phyloP scores from a whole-genome alignment of 495 filamentous ascomycete genomes.

The Jackrogersella multiformis region DNA sequence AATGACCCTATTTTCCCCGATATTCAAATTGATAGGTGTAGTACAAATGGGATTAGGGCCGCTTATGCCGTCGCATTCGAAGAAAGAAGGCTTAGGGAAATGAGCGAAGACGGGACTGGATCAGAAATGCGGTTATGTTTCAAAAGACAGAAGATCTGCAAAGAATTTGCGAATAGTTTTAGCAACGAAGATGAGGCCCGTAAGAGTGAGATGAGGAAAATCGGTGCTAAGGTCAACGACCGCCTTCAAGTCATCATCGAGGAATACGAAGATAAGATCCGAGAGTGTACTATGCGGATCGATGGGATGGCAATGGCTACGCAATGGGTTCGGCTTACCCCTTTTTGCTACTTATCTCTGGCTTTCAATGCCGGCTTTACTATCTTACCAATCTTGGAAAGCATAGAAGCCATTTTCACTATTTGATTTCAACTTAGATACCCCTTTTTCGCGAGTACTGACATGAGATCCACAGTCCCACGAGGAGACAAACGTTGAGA shows the following conservation, averaged over 20 bases:
- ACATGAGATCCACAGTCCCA: slow-evolving; percentile 22
- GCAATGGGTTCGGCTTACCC: slow-evolving; percentile 43
- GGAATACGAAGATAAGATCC: slow-evolving; percentile 50
- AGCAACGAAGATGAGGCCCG: background rate
- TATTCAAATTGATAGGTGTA: too few species aligned
- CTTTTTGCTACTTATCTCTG: background rate
- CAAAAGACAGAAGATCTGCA: too few species aligned
- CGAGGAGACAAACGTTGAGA: slow-evolving; percentile 41
- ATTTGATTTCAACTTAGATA: background rate
- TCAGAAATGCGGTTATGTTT: too few species aligned
- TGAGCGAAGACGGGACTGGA: too few species aligned
- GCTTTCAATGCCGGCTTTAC: too few species aligned
- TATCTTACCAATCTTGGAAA: too few species aligned
- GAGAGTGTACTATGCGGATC: slow-evolving; percentile 51
- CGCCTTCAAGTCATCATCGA: slow-evolving; percentile 30
- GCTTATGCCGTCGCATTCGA: too few species aligned
- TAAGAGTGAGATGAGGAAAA: slow-evolving; percentile 15
- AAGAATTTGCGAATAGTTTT: too few species aligned
- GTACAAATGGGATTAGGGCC: too few species aligned
- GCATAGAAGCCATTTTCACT: too few species aligned
- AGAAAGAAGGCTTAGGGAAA: too few species aligned
- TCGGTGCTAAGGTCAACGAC: slow-evolving; percentile 39
- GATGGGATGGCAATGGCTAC: slow-evolving; percentile 53
- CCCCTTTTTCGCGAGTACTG: background rate
- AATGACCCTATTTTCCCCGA: too few species aligned